Conservation (phyloP, 2,329 filamentous ascomycete species). For the Fusarium pseudocircinatum region DNA sequence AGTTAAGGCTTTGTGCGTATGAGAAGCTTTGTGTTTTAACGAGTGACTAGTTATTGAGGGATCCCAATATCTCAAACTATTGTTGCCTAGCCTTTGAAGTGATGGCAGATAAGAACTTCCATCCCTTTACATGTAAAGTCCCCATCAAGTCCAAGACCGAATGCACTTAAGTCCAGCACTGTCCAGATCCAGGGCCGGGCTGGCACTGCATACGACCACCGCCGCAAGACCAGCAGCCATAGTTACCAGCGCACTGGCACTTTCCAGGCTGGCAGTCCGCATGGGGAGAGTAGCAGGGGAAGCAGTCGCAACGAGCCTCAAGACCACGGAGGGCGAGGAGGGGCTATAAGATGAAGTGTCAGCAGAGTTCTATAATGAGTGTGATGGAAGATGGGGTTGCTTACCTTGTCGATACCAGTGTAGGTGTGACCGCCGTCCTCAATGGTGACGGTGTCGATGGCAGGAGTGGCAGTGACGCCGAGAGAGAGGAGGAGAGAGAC, state of each 20-base stretch:
- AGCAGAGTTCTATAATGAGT: no score
- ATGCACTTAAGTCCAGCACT: neutral
- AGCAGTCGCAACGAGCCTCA: conserved; percentile 5
- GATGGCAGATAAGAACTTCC: no score
- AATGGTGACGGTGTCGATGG: neutral
- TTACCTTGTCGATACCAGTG: conserved; percentile 16
- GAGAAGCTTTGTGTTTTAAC: no score
- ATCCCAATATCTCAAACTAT: no score
- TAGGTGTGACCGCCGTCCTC: neutral
- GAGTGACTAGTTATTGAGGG: no score
- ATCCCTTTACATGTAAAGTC: no score
- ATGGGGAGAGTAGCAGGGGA: conserved; percentile 18
- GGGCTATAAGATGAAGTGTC: neutral
- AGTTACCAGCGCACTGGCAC: conserved; percentile 9
- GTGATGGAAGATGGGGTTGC: fast-evolving
- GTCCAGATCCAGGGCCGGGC: conserved; percentile 1
- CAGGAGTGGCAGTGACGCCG: conserved; percentile 4
- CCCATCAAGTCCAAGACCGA: no score
- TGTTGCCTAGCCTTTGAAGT: no score
- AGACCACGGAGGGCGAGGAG: conserved; percentile 13
- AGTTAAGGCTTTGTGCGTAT: no score
- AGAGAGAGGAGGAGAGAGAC: conserved; percentile 2
- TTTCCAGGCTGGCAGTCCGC: neutral
- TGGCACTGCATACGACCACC: conserved; percentile 18
- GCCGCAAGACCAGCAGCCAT: conserved; percentile 12